phyloP scores from a whole-genome alignment of 148 eudicot species.

The Suaeda aralocaspica region DNA sequence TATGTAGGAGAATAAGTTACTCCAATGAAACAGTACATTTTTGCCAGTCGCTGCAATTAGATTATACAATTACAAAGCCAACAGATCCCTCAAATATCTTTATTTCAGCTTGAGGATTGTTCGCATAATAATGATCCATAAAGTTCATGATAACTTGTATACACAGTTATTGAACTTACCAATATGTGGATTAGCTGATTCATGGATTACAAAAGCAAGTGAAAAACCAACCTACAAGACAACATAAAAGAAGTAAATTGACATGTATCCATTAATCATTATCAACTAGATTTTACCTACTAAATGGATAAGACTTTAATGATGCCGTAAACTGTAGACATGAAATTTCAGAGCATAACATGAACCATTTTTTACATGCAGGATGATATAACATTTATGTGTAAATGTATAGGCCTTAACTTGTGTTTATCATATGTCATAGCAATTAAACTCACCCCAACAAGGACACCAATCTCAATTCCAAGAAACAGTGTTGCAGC shows the following conservation, averaged over 20 bases:
- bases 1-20: neutral
- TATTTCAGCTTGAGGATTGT: neutral
- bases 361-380: neutral
- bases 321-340: neutral
- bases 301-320: neutral
- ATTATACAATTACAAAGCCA: neutral
- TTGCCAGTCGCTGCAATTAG: neutral
- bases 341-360: neutral
- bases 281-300: neutral
- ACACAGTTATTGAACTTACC: conserved; percentile 46
- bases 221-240: conserved; percentile 79
- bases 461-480: conserved; percentile 93
- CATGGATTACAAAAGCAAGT: conserved; percentile 95
- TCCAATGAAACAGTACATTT: neutral
- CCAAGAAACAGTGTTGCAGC: conserved; percentile 76
- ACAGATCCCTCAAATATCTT: neutral
- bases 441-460: conserved; percentile 63
- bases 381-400: neutral
- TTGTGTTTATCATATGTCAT: neutral
- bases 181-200: conserved; percentile 97
- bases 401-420: neutral
- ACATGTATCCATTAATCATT: conserved; percentile 1
- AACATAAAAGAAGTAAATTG: neutral
- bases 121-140: neutral
- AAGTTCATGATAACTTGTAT: neutral